These are phyloP conservation scores for Dictyostelium discoideum DNA, from an alignment of 78 protist species.

Conservation along the genomic window DNA sequence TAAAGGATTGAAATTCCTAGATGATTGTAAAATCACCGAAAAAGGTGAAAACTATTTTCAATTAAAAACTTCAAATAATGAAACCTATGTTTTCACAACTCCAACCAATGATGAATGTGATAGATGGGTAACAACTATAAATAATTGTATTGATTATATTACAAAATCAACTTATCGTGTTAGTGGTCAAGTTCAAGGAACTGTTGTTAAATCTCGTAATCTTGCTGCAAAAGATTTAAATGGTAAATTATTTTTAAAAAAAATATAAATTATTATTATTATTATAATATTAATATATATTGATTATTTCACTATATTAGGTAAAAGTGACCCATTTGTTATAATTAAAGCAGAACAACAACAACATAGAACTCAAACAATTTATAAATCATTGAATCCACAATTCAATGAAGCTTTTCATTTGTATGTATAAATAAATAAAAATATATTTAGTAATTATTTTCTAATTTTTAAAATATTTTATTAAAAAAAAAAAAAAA, in stretches of 20 bases:
- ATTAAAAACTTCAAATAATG: conserved; percentile 7
- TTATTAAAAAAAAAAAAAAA: no score
- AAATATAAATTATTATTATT: background rate
- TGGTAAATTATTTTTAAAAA: background rate
- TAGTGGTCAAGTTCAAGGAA: conserved; percentile 41
- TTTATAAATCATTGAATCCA: conserved; percentile 56
- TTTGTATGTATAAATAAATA: background rate
- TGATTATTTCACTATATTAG: background rate
- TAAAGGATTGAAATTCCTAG: conserved; percentile 56
- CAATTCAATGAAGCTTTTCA: conserved; percentile 14
- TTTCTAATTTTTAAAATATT: background rate
- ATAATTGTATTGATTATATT: background rate
- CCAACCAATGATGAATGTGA: conserved; percentile 29
- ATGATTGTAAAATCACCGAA: conserved; percentile 17
- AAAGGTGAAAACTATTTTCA: background rate
- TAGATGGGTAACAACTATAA: conserved; percentile 11
- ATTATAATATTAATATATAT: background rate
- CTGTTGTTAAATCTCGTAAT: conserved; percentile 28
- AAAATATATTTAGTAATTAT: background rate
- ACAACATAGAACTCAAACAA: conserved; percentile 51
- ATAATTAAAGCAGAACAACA: conserved; percentile 39
- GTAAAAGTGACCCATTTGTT: conserved; percentile 43
- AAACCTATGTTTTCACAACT: conserved; percentile 18
- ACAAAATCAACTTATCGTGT: conserved; percentile 11
- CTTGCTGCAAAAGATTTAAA: background rate